phyloP scores from a whole-genome alignment of 345 rosid species.

The Leavenworthia alabamica region DNA sequence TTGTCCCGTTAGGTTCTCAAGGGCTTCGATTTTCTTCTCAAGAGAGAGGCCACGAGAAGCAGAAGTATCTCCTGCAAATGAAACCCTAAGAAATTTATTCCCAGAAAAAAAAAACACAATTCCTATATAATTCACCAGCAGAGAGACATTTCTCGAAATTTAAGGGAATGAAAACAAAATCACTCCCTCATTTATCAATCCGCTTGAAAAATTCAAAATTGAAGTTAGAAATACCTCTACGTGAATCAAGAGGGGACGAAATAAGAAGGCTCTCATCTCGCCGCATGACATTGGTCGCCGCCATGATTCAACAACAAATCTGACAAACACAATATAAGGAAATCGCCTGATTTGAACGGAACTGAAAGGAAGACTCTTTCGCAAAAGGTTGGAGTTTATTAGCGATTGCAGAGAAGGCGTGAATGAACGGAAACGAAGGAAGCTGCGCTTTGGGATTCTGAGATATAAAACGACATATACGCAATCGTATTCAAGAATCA shows the following conservation, averaged over 20 bases:
- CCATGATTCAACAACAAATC: slow-evolving; percentile 41
- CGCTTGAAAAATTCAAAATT: neutral
- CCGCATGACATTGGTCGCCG: slow-evolving; percentile 55
- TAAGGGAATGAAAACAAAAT: neutral
- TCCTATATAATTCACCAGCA: neutral
- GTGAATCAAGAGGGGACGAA: slow-evolving; percentile 40
- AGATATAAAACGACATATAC: neutral
- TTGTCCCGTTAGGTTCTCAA: slow-evolving; percentile 76
- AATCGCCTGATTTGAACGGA: neutral
- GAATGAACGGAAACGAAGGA: slow-evolving; percentile 5
- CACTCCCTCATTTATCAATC: neutral
- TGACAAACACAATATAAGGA: neutral
- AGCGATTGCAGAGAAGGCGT: neutral
- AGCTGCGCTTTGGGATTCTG: neutral
- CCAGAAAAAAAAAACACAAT: neutral
- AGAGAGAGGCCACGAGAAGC: slow-evolving; percentile 58
- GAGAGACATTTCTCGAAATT: neutral
- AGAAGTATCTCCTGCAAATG: slow-evolving; percentile 43
- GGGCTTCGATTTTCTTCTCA: slow-evolving; percentile 88
- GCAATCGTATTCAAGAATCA: neutral
- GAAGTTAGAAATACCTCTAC: slow-evolving; percentile 35
- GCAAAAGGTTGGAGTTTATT: neutral
- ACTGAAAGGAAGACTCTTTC: neutral
- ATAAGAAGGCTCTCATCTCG: slow-evolving; percentile 44
- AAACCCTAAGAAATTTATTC: neutral